Evolutionary conservation across 2,329 filamentous ascomycete species (phyloP).

Genomic region (Arthrobotrys musiformis): DNA sequence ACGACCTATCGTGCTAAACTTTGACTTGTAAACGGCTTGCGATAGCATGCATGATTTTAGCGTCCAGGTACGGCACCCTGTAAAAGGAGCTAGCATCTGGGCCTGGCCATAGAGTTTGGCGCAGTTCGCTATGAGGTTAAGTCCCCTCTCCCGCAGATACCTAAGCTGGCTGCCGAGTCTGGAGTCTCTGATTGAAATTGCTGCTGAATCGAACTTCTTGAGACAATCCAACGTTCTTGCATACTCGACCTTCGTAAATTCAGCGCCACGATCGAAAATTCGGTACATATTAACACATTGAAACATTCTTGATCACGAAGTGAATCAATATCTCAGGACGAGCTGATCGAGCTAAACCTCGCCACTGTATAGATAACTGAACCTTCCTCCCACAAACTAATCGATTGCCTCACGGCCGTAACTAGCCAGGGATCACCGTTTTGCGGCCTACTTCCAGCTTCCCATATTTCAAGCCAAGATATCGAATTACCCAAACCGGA

Average conservation of each 20-base stretch:
- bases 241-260: too few species aligned
- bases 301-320: not conserved
- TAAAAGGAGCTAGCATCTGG: too few species aligned
- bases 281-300: not conserved
- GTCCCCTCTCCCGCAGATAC: not conserved
- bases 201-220: not conserved
- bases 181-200: not conserved
- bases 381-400: slow-evolving; percentile 13
- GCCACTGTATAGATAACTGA: slow-evolving; percentile 8
- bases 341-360: not conserved
- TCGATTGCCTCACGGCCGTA: slow-evolving; percentile 15
- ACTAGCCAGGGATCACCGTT: not conserved
- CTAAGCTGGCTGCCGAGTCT: not conserved
- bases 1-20: too few species aligned
- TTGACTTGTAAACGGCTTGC: too few species aligned
- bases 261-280: not conserved
- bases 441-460: slow-evolving; percentile 19
- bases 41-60: too few species aligned
- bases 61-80: too few species aligned
- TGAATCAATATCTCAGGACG: not conserved
- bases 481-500: slow-evolving; percentile 26
- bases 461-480: slow-evolving; percentile 28
- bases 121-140: not conserved
- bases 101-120: too few species aligned
- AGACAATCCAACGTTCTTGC: not conserved